Conservation (phyloP, 179 eudicot species). For the Actinidia arguta region DNA sequence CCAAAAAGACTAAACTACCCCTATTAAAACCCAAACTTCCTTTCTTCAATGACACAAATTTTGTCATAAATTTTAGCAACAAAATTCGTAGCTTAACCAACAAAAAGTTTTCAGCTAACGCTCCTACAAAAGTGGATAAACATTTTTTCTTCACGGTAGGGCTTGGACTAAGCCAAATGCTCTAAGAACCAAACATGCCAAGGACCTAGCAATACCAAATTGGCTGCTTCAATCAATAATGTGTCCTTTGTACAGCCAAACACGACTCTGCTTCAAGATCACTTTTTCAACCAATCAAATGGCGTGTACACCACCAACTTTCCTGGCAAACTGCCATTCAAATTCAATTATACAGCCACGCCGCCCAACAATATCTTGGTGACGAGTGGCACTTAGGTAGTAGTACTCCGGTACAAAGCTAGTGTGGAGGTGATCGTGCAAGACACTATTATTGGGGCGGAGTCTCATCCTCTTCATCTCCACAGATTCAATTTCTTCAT, state of each 20-base stretch:
- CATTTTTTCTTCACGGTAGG: conserved; percentile 45
- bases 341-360: conserved; percentile 42
- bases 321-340: conserved; percentile 29
- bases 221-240: conserved; percentile 38
- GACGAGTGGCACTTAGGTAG: conserved; percentile 33
- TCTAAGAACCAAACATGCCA: conserved; percentile 33
- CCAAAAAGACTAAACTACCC: conserved; percentile 5
- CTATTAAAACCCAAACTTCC: conserved; percentile 37
- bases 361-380: conserved; percentile 37
- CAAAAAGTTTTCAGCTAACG: conserved; percentile 27
- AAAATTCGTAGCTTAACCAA: conserved; percentile 32
- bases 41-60: conserved; percentile 20
- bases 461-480: conserved; percentile 47
- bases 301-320: conserved; percentile 42
- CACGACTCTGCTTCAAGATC: conserved; percentile 40
- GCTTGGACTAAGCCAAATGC: conserved; percentile 35
- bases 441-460: conserved; percentile 42
- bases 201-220: conserved; percentile 36
- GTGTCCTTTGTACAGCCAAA: conserved; percentile 39
- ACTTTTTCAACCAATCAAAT: conserved; percentile 29
- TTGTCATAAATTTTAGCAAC: conserved; percentile 19
- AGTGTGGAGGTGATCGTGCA: conserved; percentile 45
- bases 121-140: conserved; percentile 30
- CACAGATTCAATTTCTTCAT: conserved; percentile 50
- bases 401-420: conserved; percentile 34